Conservation (phyloP, 1,284 basidiomycete genomes). For the Leccinum solheimii region DNA sequence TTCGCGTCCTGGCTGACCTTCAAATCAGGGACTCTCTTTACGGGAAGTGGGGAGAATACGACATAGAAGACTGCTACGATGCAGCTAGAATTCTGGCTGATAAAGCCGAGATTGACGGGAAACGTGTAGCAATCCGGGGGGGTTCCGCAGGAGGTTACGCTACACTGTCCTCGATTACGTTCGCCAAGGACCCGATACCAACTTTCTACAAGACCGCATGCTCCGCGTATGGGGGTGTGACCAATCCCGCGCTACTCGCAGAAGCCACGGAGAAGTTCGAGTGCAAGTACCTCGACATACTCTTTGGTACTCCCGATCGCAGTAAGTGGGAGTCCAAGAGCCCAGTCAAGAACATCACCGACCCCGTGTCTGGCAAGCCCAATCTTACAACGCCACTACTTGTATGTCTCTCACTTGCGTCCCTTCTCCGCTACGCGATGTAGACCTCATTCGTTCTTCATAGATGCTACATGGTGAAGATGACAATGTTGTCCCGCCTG, state of each 20-base stretch:
- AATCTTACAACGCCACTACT: constrained; percentile 17
- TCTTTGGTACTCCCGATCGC: constrained; percentile 49
- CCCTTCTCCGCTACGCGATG: background rate
- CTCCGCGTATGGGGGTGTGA: constrained; percentile 52
- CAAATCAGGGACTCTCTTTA: constrained; percentile 12
- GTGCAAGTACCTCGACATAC: constrained; percentile 46
- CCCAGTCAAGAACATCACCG: constrained; percentile 15
- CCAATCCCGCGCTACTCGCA: constrained; percentile 47
- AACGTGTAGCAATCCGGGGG: constrained; percentile 59
- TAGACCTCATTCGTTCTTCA: constrained; percentile 4
- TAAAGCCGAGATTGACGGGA: constrained; percentile 23
- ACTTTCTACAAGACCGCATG: constrained; percentile 33
- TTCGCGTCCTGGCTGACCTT: background rate
- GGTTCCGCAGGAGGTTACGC: constrained; percentile 62
- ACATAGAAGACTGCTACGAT: constrained; percentile 20
- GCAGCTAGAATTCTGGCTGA: constrained; percentile 7
- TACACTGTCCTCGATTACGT: constrained; percentile 49
- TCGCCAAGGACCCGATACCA: constrained; percentile 23
- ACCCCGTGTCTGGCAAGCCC: background rate
- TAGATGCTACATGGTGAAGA: constrained; percentile 56
- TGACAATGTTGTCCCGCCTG: constrained; percentile 59
- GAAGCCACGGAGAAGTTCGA: constrained; percentile 65
- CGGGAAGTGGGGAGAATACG: constrained; percentile 22
- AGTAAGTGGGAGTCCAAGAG: constrained; percentile 10
- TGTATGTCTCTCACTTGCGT: constrained; percentile 11